phyloP scores from a whole-genome alignment of 306 rosid species.

The Vigna nakashimae region DNA sequence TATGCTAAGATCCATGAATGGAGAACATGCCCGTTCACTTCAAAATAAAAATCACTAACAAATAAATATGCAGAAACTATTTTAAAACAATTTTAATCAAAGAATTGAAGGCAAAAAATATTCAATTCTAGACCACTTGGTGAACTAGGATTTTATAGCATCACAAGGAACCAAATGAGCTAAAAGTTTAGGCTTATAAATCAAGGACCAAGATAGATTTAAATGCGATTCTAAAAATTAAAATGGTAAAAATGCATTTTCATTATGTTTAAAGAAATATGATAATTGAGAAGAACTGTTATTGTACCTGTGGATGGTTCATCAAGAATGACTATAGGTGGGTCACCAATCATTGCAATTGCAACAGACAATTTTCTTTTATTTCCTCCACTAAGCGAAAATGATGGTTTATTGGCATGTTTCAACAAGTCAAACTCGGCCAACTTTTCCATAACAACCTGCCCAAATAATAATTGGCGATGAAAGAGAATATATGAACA shows the following conservation, averaged over 20 bases:
- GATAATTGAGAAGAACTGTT: slow-evolving; percentile 1
- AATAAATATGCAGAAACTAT: slow-evolving; percentile 22
- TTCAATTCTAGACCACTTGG: slow-evolving; percentile 36
- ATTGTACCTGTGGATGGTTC: slow-evolving; percentile 92
- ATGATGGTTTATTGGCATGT: slow-evolving; percentile 90
- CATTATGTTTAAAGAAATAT: slow-evolving; percentile 28
- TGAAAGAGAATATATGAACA: slow-evolving; percentile 26
- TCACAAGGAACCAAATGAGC: slow-evolving; percentile 31
- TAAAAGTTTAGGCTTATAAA: slow-evolving; percentile 22
- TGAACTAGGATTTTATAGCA: slow-evolving; percentile 32
- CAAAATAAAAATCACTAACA: slow-evolving; percentile 21
- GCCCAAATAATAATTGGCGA: slow-evolving; percentile 52
- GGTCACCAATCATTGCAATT: slow-evolving; percentile 97
- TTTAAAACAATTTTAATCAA: slow-evolving; percentile 21
- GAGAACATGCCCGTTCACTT: slow-evolving; percentile 25
- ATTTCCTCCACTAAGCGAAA: slow-evolving; percentile 95
- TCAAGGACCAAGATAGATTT: not conserved
- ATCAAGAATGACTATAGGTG: slow-evolving; percentile 96
- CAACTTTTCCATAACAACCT: slow-evolving; percentile 92
- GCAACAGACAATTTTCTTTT: slow-evolving; percentile 96
- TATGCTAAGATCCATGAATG: slow-evolving; percentile 15
- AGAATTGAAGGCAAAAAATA: slow-evolving; percentile 26
- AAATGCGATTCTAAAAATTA: not conserved
- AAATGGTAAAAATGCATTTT: slow-evolving; percentile 37
- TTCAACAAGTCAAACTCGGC: slow-evolving; percentile 89